Percentiles rank a stretch among this genome's conserved stretches.
Conservation (phyloP, 2,329 filamentous ascomycete genomes). For the Zalaria obscura region DNA sequence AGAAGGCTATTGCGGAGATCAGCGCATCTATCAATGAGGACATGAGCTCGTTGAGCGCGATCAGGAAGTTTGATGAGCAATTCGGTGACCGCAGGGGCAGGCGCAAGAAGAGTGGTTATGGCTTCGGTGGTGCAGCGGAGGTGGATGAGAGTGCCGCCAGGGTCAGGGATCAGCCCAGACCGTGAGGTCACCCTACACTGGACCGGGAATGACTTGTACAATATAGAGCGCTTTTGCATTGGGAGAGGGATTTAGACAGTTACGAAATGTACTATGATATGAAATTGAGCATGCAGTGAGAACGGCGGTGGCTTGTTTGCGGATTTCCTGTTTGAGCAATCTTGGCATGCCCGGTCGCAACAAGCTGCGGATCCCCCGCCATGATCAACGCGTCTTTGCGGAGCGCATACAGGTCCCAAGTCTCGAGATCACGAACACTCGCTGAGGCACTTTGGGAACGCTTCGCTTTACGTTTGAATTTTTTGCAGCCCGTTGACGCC, state of each 20-base stretch:
- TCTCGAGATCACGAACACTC: too few relatives aligned
- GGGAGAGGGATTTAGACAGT: too few relatives aligned
- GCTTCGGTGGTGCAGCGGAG: slow-evolving; percentile 8
- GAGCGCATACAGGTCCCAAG: too few relatives aligned
- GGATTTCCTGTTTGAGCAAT: too few relatives aligned
- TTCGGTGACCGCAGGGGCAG: slow-evolving; percentile 69
- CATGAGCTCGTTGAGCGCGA: slow-evolving; percentile 72
- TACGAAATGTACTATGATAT: too few relatives aligned
- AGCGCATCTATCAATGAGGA: slow-evolving; percentile 87
- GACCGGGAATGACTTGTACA: too few relatives aligned
- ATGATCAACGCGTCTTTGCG: too few relatives aligned
- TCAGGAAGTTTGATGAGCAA: slow-evolving; percentile 90
- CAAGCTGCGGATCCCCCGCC: too few relatives aligned
- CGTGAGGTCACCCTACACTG: not conserved
- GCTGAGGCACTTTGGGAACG: not conserved
- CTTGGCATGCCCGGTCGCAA: too few relatives aligned
- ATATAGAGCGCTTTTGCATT: too few relatives aligned
- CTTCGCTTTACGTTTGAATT: not conserved
- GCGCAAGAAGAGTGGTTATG: slow-evolving; percentile 24
- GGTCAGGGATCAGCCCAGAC: slow-evolving; percentile 10
- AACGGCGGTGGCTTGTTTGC: too few relatives aligned
- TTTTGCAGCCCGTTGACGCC: not conserved
- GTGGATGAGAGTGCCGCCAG: slow-evolving; percentile 17
- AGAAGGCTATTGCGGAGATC: slow-evolving; percentile 74
- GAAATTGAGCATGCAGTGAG: too few relatives aligned